These are phyloP conservation scores for Suhomyces pyralidae DNA, from an alignment of 805 yeast species.

Conservation along the genomic window DNA sequence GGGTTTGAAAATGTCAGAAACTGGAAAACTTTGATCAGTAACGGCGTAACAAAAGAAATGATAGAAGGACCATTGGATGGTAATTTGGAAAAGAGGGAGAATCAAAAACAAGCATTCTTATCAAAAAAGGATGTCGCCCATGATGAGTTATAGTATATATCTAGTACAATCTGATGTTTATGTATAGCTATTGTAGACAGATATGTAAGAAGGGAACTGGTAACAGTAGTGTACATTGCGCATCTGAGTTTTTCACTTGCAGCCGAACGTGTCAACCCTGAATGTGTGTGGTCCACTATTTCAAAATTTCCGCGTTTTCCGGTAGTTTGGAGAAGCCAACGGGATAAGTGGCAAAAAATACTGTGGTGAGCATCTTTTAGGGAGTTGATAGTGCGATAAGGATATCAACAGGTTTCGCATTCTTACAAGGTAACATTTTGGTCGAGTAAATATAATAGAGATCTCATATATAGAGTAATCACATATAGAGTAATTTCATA, in stretches of 20 bases:
- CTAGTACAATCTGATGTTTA: not conserved
- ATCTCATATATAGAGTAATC: no score
- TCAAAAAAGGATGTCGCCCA: not conserved
- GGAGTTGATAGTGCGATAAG: no score
- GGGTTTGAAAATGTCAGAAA: conserved; percentile 67
- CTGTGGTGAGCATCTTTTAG: no score
- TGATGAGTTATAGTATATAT: not conserved
- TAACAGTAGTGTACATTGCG: no score
- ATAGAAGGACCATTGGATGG: conserved; percentile 38
- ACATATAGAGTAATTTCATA: no score
- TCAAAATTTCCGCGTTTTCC: not conserved
- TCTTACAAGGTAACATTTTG: no score
- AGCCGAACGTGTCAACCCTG: no score
- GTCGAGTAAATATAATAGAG: no score
- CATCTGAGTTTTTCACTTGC: no score
- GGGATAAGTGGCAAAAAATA: not conserved
- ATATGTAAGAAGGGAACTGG: no score
- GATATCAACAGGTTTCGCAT: no score
- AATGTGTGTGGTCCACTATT: no score
- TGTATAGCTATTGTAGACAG: not conserved
- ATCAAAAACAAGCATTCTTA: conserved; percentile 11
- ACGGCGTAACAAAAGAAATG: conserved; percentile 43
- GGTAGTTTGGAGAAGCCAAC: not conserved
- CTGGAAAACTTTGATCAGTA: conserved; percentile 52
- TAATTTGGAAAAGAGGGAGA: conserved; percentile 28